These are phyloP conservation scores for Rhodotorula sp. DNA, from an alignment of 1,284 basidiomycete species.

Conservation along the genomic window DNA sequence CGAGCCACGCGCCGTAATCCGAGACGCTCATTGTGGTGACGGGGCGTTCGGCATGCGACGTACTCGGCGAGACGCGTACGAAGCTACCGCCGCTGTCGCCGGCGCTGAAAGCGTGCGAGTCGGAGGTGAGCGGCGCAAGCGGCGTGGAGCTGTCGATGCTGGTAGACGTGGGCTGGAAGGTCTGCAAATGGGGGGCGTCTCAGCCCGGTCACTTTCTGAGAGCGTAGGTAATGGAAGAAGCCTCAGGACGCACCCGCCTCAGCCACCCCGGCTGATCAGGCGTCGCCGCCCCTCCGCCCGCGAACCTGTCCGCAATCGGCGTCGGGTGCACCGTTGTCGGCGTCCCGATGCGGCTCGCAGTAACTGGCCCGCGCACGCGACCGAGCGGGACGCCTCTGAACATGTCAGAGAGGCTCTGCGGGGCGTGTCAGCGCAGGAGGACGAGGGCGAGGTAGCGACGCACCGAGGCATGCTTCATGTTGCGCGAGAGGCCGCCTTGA, in stretches of 20 bases:
- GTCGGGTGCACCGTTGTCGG: background rate
- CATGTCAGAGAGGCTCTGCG: slow-evolving; percentile 19
- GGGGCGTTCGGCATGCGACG: background rate
- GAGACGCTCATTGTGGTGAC: background rate
- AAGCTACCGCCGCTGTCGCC: no score
- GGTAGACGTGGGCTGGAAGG: background rate
- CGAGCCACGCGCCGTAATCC: slow-evolving; percentile 17
- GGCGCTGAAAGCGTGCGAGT: background rate
- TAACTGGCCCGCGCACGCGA: background rate
- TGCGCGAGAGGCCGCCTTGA: background rate
- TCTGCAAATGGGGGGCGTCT: background rate
- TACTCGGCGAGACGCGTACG: background rate
- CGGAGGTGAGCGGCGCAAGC: background rate
- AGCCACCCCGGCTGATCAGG: slow-evolving; percentile 11
- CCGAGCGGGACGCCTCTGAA: slow-evolving; percentile 16
- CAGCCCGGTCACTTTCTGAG: no score
- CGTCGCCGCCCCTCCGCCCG: background rate
- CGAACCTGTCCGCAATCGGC: slow-evolving; percentile 15
- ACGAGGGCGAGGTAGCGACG: background rate
- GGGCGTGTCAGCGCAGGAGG: background rate
- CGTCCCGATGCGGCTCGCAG: background rate
- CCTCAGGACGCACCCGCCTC: background rate
- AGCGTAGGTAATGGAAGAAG: background rate
- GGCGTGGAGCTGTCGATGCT: background rate
- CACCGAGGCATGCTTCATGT: slow-evolving; percentile 4